Percentiles rank a stretch among this genome's conserved stretches.
Conservation (phyloP, 176 grass and related monocot species). For the Oryza meridionalis region DNA sequence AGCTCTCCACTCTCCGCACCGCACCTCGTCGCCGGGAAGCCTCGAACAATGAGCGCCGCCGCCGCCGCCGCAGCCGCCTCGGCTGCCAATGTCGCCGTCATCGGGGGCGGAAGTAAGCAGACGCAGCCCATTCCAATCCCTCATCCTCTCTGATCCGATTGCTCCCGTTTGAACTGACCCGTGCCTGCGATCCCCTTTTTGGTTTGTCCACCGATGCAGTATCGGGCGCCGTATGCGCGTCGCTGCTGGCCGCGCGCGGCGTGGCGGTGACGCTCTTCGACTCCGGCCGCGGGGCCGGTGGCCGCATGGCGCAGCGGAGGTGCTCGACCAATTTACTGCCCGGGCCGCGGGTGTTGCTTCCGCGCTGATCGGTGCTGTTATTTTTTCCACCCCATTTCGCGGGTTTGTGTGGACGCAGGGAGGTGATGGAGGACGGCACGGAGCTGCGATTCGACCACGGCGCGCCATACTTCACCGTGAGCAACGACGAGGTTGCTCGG, state of each 20-base stretch:
- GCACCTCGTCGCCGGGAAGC: neutral
- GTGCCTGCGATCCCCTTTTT: neutral
- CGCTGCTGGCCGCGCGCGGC: constrained; percentile 72
- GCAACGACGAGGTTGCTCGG: constrained; percentile 63
- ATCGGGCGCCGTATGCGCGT: constrained; percentile 85
- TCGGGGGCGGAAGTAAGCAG: constrained; percentile 84
- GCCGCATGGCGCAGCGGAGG: constrained; percentile 91
- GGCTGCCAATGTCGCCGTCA: constrained; percentile 65
- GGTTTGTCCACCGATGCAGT: constrained; percentile 50
- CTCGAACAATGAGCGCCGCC: constrained; percentile 38
- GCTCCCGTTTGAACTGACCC: constrained; percentile 2
- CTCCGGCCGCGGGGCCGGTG: constrained; percentile 78
- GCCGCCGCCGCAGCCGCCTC: neutral
- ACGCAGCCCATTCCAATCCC: neutral
- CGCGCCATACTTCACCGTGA: constrained; percentile 79
- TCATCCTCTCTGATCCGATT: neutral
- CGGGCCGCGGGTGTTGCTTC: neutral
- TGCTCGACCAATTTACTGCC: constrained; percentile 39
- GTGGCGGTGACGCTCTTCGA: constrained; percentile 84
- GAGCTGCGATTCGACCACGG: constrained; percentile 90
- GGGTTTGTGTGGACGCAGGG: constrained; percentile 45
- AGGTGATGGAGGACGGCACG: constrained; percentile 66
- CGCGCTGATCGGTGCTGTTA: constrained; percentile 16
- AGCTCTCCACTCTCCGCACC: neutral
- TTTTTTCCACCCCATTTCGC: neutral